Base-by-base conservation (phyloP, 2,329 filamentous ascomycete genomes). In the Penicillium hordei region DNA sequence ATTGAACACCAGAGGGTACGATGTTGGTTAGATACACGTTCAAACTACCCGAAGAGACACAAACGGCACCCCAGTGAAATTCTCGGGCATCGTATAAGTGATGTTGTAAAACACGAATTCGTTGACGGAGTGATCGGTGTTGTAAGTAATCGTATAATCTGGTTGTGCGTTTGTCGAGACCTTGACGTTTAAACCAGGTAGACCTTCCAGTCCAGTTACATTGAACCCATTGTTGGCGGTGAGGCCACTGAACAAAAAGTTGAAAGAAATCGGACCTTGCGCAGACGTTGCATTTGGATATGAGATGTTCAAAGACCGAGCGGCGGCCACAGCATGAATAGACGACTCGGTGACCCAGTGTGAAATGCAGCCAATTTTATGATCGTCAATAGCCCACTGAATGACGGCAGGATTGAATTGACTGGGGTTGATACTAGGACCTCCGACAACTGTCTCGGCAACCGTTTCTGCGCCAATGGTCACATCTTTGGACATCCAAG, bases 381-480 rank as follows among this genome's bases (percentile, higher is more conserved):
- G 38, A 10, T 65, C 64, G 17, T 67, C 76, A 5, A 76, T 77
- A 17, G 75, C 67, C 86, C 85, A 88, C 64, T 88, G 85, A 0
- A 84, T 78, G 6, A 87, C 81, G 0, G 82, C 82, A 0, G 85
- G 85, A 57, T 82, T 86, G 69, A 85, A 88, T 0, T 81, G 78
- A 7, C 69, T 75, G 5, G 78, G 78, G 43, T 81, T 82, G 50
- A 77, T 76, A 1, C 79, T 76, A 5, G 82, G 80, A 0, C 85
- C 86, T 10, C 85, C 85, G 6, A 86, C 69, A 1, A 79, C 78
- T 42, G 77, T 81, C 68, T 87, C 80, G 13, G 81, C 77, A 62
- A 84, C 86, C 0, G 83, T 82, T 65, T 85, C 81, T 0, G 82
- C 83, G 38, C 86, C 86, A 59, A 88, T 86, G 9, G 81, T 86